These are phyloP conservation scores for Irpex rosettiformis DNA, from an alignment of 1,284 basidiomycete species.

Conservation along the genomic window DNA sequence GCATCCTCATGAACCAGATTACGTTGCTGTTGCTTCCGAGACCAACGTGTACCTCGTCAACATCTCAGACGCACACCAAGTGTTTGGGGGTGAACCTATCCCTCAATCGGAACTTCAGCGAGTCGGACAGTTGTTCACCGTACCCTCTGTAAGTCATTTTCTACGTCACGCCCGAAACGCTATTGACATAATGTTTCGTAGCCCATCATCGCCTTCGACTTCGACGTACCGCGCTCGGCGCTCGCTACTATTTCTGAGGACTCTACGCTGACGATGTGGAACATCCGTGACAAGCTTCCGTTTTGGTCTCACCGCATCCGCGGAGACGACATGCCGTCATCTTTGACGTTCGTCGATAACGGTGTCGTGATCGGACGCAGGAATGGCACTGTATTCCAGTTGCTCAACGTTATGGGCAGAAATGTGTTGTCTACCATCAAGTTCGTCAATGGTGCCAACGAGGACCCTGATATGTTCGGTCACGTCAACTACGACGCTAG, in stretches of 20 bases:
- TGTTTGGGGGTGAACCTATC: slow-evolving; percentile 58
- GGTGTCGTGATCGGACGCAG: slow-evolving; percentile 76
- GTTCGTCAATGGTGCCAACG: slow-evolving; percentile 62
- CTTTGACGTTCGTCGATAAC: slow-evolving; percentile 74
- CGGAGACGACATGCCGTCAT: slow-evolving; percentile 75
- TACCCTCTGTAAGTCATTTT: slow-evolving; percentile 56
- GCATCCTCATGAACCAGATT: slow-evolving; percentile 74
- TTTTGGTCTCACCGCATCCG: slow-evolving; percentile 71
- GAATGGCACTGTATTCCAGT: slow-evolving; percentile 77
- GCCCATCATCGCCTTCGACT: slow-evolving; percentile 75
- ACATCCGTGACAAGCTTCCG: slow-evolving; percentile 66
- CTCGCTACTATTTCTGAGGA: slow-evolving; percentile 77
- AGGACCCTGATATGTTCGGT: slow-evolving; percentile 80
- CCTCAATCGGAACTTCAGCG: slow-evolving; percentile 62
- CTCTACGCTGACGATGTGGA: slow-evolving; percentile 75
- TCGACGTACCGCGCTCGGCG: slow-evolving; percentile 68
- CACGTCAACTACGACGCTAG: slow-evolving; percentile 78
- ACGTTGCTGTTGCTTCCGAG: slow-evolving; percentile 75
- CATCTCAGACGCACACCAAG: slow-evolving; percentile 53
- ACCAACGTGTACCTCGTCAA: slow-evolving; percentile 72
- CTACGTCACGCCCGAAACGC: neutral
- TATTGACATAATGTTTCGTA: slow-evolving; percentile 27
- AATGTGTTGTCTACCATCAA: slow-evolving; percentile 73
- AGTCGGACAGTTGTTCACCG: slow-evolving; percentile 60
- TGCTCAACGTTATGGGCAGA: slow-evolving; percentile 67